Evolutionary conservation across 306 rosid genomes (phyloP).

Genomic region (Betula pendula): DNA sequence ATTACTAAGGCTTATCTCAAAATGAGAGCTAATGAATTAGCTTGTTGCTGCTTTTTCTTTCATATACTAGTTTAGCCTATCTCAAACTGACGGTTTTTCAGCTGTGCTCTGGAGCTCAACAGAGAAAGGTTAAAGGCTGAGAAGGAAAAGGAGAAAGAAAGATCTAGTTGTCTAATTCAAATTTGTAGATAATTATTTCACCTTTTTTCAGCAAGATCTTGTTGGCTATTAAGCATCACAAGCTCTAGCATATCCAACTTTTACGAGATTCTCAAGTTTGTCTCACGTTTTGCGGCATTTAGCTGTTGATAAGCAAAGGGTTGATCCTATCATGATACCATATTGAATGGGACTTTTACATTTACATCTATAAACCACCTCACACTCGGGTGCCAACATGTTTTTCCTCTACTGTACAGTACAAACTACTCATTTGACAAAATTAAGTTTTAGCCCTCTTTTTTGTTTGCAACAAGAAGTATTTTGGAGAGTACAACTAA

Average conservation of each 20-base stretch:
- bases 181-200: not conserved
- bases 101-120: slow-evolving; percentile 14
- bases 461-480: not conserved
- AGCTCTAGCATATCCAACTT: no score
- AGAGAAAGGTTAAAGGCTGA: slow-evolving; percentile 4
- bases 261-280: not conserved
- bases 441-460: not conserved
- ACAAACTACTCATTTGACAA: slow-evolving; percentile 10
- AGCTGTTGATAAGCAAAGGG: not conserved
- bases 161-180: no score
- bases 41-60: not conserved
- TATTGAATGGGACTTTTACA: slow-evolving; percentile 5
- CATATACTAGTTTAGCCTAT: not conserved
- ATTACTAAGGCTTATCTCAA: not conserved
- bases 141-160: slow-evolving; percentile 10
- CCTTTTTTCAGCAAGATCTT: not conserved
- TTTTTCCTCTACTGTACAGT: slow-evolving; percentile 26
- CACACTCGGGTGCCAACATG: slow-evolving; percentile 29
- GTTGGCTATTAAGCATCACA: not conserved
- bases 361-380: slow-evolving; percentile 41
- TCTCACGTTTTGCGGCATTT: not conserved
- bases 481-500: not conserved
- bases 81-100: not conserved
- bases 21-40: not conserved
- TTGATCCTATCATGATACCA: not conserved